Base-by-base conservation (phyloP, 2,329 filamentous ascomycete genomes). In the Ceratocystis papillata region DNA sequence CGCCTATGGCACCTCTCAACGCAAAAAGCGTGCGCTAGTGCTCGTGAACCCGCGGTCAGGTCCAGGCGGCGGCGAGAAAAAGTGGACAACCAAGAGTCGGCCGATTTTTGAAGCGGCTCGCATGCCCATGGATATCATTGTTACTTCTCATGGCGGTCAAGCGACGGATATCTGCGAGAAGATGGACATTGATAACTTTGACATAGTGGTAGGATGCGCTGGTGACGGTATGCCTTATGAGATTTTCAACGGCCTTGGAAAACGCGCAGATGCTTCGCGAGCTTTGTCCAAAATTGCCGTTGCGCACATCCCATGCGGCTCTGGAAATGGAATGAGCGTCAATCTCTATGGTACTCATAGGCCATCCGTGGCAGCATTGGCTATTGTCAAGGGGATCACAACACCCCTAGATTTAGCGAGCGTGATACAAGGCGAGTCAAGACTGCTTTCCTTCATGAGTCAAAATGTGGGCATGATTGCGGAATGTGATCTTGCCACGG, bases 171-270 rank as follows among this genome's bases (percentile, higher is more conserved):
- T 97, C 68, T 86, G 85, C 10, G 81, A 88, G 72, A 80, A 85
- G 53, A 76, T 96, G 62, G 89, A 96, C 72, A 81, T 94, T 33
- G 83, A 91, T 61, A 83, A 81, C 1, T 96, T 86, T 75, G 94
- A 99, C 76, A 87, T 91, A 7, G 82, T 97, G 15, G 85, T 93
- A 30, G 89, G 90, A 69, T 94, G 90, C 73, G 96, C 93, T 0
- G 94, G 94, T 3, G 94, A 99, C 71, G 94, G 94, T 8, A 80
- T 96, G 48, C 87, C 90, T 0, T 88, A 96, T 73, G 94, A 99
- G 75, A 88, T 96, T 7, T 96, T 96, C 79, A 97, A 99, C 73
- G 94, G 94, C 0, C 77, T 99, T 41, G 91, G 84, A 15, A 87
- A 85, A 75, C 86, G 90, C 48, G 73, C 81, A 3, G 89, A 96